Evolutionary conservation across 2,329 filamentous ascomycete species (phyloP).

Genomic region (Ophiosphaerella korrae): DNA sequence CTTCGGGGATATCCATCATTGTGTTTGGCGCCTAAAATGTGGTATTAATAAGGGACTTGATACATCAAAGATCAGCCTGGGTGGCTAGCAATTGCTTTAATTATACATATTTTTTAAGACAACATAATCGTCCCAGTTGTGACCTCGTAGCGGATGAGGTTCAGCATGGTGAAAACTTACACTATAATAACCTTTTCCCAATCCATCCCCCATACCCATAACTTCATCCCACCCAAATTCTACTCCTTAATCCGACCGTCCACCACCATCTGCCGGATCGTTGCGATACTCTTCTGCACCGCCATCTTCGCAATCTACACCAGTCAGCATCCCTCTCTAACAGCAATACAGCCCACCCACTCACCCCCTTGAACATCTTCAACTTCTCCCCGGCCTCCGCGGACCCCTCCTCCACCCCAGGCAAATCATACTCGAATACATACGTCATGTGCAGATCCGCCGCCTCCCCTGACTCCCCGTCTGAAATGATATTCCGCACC

Average conservation of each 20-base stretch:
- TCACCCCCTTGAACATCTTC: slow-evolving; percentile 31
- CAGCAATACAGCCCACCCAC: slow-evolving; percentile 4
- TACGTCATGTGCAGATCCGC: slow-evolving; percentile 53
- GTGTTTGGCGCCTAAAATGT: slow-evolving; percentile 1
- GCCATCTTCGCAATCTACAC: slow-evolving; percentile 47
- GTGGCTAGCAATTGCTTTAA: not conserved
- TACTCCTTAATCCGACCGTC: slow-evolving; percentile 40
- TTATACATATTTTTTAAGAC: too few relatives aligned
- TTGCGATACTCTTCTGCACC: slow-evolving; percentile 51
- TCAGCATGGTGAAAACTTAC: not conserved
- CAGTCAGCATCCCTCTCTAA: slow-evolving; percentile 8
- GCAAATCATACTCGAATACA: slow-evolving; percentile 51
- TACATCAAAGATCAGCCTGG: not conserved
- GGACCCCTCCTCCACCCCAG: slow-evolving; percentile 42
- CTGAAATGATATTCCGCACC: slow-evolving; percentile 53
- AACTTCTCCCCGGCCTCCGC: slow-evolving; percentile 39
- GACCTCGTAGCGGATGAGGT: not conserved
- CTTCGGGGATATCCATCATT: slow-evolving; percentile 4
- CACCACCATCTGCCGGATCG: slow-evolving; percentile 50
- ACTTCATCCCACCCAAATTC: not conserved
- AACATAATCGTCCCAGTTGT: too few relatives aligned
- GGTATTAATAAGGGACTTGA: not conserved
- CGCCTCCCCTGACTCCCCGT: slow-evolving; percentile 41
- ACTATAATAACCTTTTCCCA: not conserved
- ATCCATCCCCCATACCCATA: not conserved